phyloP scores from a whole-genome alignment of 768 basidiomycete species.

The Mycena sanguinolenta region DNA sequence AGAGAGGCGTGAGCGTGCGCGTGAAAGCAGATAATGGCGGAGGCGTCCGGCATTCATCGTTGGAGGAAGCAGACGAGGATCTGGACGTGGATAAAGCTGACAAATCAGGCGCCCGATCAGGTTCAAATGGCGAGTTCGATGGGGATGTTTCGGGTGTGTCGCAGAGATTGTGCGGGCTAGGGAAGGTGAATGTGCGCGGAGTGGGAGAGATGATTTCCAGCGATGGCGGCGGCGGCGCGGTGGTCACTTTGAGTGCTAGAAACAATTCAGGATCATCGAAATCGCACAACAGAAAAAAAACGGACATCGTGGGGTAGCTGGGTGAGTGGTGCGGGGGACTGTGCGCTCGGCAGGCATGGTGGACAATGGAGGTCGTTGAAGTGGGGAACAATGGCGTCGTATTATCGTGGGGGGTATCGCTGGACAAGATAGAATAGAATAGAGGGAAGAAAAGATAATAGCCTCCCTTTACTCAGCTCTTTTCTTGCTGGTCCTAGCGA shows the following conservation, averaged over 20 bases:
- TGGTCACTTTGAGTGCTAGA: constrained; percentile 31
- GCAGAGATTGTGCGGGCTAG: constrained; percentile 69
- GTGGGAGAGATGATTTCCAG: constrained; percentile 78
- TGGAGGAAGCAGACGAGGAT: constrained; percentile 54
- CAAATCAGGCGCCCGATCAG: constrained; percentile 69
- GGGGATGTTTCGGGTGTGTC: constrained; percentile 81
- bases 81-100: constrained; percentile 29
- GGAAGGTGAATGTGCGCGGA: constrained; percentile 81
- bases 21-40: constrained; percentile 50
- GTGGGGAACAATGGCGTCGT: constrained; percentile 21
- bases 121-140: constrained; percentile 79
- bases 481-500: constrained; percentile 8
- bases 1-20: constrained; percentile 31
- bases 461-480: constrained; percentile 1
- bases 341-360: constrained; percentile 85
- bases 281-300: constrained; percentile 17
- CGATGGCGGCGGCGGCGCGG: constrained; percentile 42
- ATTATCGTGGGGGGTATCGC: constrained; percentile 30
- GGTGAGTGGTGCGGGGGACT: constrained; percentile 72
- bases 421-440: constrained; percentile 21
- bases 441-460: constrained; percentile 7
- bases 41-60: constrained; percentile 55
- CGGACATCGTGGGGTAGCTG: constrained; percentile 39
- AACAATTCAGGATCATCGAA: neutral
- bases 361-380: constrained; percentile 21